Percentiles rank a stretch among this genome's conserved stretches.
Conservation (phyloP, 208 protist species). For the Trypanosoma grayi region DNA sequence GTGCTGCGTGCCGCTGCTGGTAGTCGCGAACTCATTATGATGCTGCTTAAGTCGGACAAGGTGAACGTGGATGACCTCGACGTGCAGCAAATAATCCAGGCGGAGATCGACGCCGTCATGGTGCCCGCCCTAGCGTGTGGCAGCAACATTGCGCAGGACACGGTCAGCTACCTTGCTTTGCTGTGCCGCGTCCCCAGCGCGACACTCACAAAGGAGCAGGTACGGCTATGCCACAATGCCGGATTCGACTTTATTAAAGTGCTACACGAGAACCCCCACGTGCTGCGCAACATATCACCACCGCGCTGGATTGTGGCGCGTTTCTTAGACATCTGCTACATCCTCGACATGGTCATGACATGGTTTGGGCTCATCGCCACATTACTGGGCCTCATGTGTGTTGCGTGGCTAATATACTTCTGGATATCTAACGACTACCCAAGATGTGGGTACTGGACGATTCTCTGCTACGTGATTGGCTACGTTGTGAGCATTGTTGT, state of each 20-base stretch:
- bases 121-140: constrained; percentile 39
- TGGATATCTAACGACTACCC: constrained; percentile 39
- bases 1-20: constrained; percentile 53
- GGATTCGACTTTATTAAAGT: constrained; percentile 84
- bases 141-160: constrained; percentile 38
- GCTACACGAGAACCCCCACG: constrained; percentile 66
- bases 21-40: constrained; percentile 55
- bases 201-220: constrained; percentile 58
- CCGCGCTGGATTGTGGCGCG: constrained; percentile 23
- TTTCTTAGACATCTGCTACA: constrained; percentile 27
- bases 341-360: constrained; percentile 40
- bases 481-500: constrained; percentile 67
- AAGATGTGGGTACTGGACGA: constrained; percentile 72
- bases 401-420: constrained; percentile 51
- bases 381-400: constrained; percentile 40
- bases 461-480: constrained; percentile 68
- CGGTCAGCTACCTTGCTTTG: constrained; percentile 59
- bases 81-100: constrained; percentile 65
- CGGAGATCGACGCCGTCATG: constrained; percentile 65
- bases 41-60: constrained; percentile 55
- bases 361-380: constrained; percentile 56
- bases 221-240: constrained; percentile 66
- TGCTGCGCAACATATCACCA: constrained; percentile 39
- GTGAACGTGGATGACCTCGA: constrained; percentile 51
- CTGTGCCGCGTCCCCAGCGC: constrained; percentile 57